phyloP scores from a whole-genome alignment of 2,329 filamentous ascomycete species.

The Capronia epimyces region DNA sequence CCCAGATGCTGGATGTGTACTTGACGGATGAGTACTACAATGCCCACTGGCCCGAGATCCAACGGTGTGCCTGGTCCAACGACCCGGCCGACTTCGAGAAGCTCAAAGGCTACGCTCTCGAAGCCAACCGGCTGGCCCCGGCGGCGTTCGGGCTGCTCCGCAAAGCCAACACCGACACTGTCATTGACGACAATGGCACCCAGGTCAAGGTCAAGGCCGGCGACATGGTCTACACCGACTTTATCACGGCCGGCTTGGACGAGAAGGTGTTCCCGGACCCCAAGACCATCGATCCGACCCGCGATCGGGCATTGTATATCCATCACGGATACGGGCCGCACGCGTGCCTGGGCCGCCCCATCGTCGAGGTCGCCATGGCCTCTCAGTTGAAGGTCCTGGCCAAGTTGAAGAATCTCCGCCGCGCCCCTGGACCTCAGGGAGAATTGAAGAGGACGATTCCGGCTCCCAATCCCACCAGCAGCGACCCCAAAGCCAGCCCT shows the following conservation, averaged over 20 bases:
- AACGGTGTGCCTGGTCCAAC: slow-evolving; percentile 28
- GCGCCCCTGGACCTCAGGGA: slow-evolving; percentile 39
- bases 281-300: slow-evolving; percentile 41
- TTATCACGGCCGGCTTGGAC: slow-evolving; percentile 34
- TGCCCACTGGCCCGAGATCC: slow-evolving; percentile 29
- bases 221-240: slow-evolving; percentile 29
- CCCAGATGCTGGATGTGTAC: slow-evolving; percentile 54
- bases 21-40: slow-evolving; percentile 40
- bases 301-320: slow-evolving; percentile 39
- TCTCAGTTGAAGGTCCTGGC: slow-evolving; percentile 41
- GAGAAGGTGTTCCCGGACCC: slow-evolving; percentile 37
- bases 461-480: slow-evolving; percentile 26
- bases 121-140: slow-evolving; percentile 27
- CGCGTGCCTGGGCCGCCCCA: slow-evolving; percentile 42
- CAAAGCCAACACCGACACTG: slow-evolving; percentile 19
- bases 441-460: slow-evolving; percentile 39
- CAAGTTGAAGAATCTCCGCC: slow-evolving; percentile 39
- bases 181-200: slow-evolving; percentile 23
- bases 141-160: slow-evolving; percentile 28
- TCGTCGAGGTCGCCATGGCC: slow-evolving; percentile 41
- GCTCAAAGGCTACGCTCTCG: slow-evolving; percentile 29
- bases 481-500: slow-evolving; percentile 29
- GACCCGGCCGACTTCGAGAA: slow-evolving; percentile 27
- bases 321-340: slow-evolving; percentile 47
- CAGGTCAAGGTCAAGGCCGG: slow-evolving; percentile 20